Evolutionary conservation across 257 asterid species (phyloP).

Genomic region (Schizonepeta tenuifolia): DNA sequence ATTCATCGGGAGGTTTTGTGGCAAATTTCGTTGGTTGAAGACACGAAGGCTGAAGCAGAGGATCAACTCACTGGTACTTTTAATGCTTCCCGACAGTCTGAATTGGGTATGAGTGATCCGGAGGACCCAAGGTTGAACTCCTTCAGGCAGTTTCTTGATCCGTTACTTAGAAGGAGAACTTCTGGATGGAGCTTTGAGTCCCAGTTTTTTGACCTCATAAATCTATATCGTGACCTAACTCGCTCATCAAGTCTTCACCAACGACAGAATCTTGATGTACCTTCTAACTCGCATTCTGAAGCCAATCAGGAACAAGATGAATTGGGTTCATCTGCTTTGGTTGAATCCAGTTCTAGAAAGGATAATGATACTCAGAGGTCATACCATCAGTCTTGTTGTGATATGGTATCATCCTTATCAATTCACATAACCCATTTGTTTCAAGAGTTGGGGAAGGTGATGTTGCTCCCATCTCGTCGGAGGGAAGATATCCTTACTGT

Average conservation of each 20-base stretch:
- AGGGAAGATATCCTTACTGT: slow-evolving; percentile 84
- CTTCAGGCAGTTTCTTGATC: slow-evolving; percentile 89
- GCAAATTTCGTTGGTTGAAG: slow-evolving; percentile 91
- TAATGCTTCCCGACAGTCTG: slow-evolving; percentile 56
- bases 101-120: slow-evolving; percentile 50
- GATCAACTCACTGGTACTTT: slow-evolving; percentile 47
- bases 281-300: slow-evolving; percentile 52
- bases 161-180: slow-evolving; percentile 80
- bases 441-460: slow-evolving; percentile 94
- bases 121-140: slow-evolving; percentile 83
- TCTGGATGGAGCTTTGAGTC: slow-evolving; percentile 96
- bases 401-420: slow-evolving; percentile 83
- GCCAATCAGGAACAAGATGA: slow-evolving; percentile 52
- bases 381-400: slow-evolving; percentile 77
- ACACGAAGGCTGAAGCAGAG: slow-evolving; percentile 64
- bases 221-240: slow-evolving; percentile 83
- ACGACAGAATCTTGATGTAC: slow-evolving; percentile 57
- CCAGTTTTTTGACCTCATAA: slow-evolving; percentile 86
- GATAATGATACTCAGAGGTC: slow-evolving; percentile 77
- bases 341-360: slow-evolving; percentile 55
- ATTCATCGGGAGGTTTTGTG: slow-evolving; percentile 87
- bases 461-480: slow-evolving; percentile 93
- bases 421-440: slow-evolving; percentile 90
- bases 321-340: slow-evolving; percentile 56
- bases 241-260: slow-evolving; percentile 76